phyloP scores from a whole-genome alignment of 805 yeast species.

The Wickerhamomyces mucosus region DNA sequence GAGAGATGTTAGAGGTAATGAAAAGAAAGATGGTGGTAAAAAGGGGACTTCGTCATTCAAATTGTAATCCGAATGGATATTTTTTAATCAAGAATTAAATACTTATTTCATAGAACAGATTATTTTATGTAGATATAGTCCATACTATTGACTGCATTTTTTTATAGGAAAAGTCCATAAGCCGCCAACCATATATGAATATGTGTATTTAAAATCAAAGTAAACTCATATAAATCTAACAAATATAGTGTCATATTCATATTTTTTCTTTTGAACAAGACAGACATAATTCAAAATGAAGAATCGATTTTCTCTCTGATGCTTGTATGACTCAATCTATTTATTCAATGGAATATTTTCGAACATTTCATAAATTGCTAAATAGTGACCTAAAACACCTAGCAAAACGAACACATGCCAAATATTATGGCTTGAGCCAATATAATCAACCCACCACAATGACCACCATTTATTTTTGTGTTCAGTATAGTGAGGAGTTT shows the following conservation, averaged over 20 bases:
- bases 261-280: no score
- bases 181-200: no score
- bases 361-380: conserved; percentile 67
- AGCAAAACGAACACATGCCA: conserved; percentile 91
- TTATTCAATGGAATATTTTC: conserved; percentile 23
- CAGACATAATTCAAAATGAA: background rate
- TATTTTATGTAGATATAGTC: no score
- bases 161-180: no score
- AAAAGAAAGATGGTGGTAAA: conserved; percentile 32
- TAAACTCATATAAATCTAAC: no score
- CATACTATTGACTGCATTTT: no score
- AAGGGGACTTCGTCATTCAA: conserved; percentile 17
- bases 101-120: no score
- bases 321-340: conserved; percentile 1
- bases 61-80: no score
- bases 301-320: background rate
- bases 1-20: conserved; percentile 63
- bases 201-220: no score
- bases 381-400: conserved; percentile 86
- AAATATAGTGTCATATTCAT: no score
- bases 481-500: conserved; percentile 27
- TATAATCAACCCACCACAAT: conserved; percentile 79
- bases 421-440: conserved; percentile 72
- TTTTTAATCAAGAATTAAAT: no score
- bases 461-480: conserved; percentile 34